Conservation (phyloP, 257 asterid species). For the Pogostemon cablin region DNA sequence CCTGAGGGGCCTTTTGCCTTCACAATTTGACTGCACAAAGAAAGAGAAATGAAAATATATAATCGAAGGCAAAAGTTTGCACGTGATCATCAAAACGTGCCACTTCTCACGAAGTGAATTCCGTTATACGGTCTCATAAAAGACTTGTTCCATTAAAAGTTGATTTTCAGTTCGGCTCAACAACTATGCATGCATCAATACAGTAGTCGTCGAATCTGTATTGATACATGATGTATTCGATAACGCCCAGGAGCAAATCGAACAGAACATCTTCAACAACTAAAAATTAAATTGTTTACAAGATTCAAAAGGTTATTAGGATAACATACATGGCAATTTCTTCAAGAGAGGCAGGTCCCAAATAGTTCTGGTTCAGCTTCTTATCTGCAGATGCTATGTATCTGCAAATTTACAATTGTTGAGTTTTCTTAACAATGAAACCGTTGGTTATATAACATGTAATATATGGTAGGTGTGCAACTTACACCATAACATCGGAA, state of each 20-base stretch:
- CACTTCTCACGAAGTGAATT: too few relatives aligned
- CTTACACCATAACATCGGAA: constrained; percentile 87
- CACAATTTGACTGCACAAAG: constrained; percentile 71
- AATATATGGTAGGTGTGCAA: constrained; percentile 22
- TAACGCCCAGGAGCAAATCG: neutral
- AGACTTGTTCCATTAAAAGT: too few relatives aligned
- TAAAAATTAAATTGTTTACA: neutral
- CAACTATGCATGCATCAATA: neutral
- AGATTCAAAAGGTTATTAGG: neutral
- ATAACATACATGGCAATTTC: constrained; percentile 73
- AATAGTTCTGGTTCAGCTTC: constrained; percentile 70
- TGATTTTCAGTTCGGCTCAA: neutral
- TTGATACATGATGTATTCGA: neutral
- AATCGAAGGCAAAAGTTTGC: neutral
- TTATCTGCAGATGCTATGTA: constrained; percentile 85
- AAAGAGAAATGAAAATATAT: neutral
- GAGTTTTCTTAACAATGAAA: neutral
- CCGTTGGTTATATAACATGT: constrained; percentile 11
- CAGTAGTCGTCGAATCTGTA: neutral
- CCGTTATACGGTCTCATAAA: too few relatives aligned
- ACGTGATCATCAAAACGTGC: too few relatives aligned
- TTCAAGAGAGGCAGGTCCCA: constrained; percentile 86
- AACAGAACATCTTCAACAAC: neutral
- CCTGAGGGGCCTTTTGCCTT: constrained; percentile 97
- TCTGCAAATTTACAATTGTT: constrained; percentile 44